Base-by-base conservation (phyloP, 495 filamentous ascomycete genomes). In the Bacidia rubella region DNA sequence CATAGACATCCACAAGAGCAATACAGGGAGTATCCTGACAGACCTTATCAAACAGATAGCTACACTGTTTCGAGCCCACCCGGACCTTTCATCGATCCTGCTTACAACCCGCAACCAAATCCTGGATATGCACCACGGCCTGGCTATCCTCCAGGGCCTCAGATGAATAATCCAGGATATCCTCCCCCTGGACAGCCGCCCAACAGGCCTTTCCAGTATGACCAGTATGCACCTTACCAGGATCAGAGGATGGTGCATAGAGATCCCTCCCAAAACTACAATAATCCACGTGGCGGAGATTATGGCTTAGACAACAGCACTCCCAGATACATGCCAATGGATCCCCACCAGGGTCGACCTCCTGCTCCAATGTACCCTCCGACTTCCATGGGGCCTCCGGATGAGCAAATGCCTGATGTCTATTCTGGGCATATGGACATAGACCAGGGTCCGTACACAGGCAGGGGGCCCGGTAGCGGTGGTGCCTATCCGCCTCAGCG, bases 81-180 rank as follows among this genome's bases (percentile, higher is more conserved):
- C 3, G 53, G 53, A 24, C 49, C 49, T 27, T 47, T 45, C 41
- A 44, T 17, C 17, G 15, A 44, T n/a, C 19, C 41, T 44, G 7
- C 41, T 9, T 44, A 44, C 17, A 22, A 5, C 7, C 41, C 12
- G 41, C 41, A n/a, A 23, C 20, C 55, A 12, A 48, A 38, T 17
- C n/a, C 52, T 7, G 42, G 49, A 41, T 61, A 61, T 35, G 44
- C 52, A 32, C 22, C 25, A 20, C 41, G 44, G 11, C 19, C 55
- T 32, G 35, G 44, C 47, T 61, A 58, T 54, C 26, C 52, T 27
- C 40, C 49, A 12, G 50, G 49, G 11, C 51, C 56, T 21, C 9
- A 51, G 20, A 35, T 35, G 29, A 5, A 5, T 35, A 35, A 35
- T 35, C 29, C 29, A 21, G 32, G 23, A 12, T 54, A 54, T 32